These are phyloP conservation scores for Pestalotiopsis sp. DNA, from an alignment of 2,329 filamentous ascomycete genomes.

Conservation along the genomic window DNA sequence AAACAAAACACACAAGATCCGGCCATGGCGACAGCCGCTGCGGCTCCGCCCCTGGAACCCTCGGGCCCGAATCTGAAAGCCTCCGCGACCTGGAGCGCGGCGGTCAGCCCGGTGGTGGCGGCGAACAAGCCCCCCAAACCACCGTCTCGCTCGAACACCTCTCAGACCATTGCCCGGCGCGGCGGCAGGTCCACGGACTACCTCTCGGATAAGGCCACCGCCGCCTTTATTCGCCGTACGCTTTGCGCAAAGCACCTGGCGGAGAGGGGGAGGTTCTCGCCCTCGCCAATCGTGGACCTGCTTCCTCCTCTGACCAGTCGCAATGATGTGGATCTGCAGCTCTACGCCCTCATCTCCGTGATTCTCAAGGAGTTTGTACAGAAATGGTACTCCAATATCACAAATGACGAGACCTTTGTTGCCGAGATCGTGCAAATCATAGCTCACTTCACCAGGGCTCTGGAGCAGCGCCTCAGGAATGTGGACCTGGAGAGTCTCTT, in stretches of 20 bases:
- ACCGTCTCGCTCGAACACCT: constrained; percentile 25
- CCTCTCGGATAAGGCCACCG: constrained; percentile 77
- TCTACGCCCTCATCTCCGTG: constrained; percentile 90
- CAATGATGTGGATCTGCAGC: constrained; percentile 88
- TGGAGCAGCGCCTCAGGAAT: constrained; percentile 83
- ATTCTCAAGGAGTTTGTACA: constrained; percentile 89
- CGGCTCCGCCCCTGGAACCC: constrained; percentile 21
- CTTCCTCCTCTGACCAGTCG: constrained; percentile 91
- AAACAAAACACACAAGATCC: constrained; percentile 10
- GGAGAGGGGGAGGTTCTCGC: constrained; percentile 55
- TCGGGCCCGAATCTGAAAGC: constrained; percentile 22
- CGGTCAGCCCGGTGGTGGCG: constrained; percentile 22
- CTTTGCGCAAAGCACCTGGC: constrained; percentile 74
- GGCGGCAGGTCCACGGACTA: constrained; percentile 45
- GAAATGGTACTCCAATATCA: constrained; percentile 92
- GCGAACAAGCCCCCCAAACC: constrained; percentile 12
- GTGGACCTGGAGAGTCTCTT: constrained; percentile 82
- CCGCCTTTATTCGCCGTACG: constrained; percentile 77
- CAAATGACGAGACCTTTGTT: constrained; percentile 84
- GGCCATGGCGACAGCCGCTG: constrained; percentile 27
- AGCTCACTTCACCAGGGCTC: constrained; percentile 83
- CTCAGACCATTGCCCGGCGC: constrained; percentile 32
- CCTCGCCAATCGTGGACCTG: constrained; percentile 74
- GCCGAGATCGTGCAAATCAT: constrained; percentile 88
- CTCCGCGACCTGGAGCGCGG: constrained; percentile 26